Conservation (phyloP, 768 basidiomycete genomes). For the Tulasnella sp. region DNA sequence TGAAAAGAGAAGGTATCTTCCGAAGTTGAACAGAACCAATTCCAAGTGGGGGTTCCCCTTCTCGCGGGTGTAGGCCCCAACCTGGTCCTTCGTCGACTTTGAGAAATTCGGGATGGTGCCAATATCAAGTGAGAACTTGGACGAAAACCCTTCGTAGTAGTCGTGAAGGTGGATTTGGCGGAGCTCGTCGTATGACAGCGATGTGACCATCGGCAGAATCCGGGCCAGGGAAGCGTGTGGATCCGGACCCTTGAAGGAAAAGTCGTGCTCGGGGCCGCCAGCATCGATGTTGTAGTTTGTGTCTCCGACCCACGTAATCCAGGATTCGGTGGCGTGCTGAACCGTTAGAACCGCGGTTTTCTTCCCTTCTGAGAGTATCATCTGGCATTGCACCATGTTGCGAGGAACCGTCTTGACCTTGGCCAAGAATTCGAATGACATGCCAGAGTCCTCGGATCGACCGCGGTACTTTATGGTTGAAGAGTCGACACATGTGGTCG, state of each 20-base stretch:
- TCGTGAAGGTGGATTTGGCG: conserved; percentile 58
- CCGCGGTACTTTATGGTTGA: conserved; percentile 51
- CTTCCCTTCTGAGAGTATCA: conserved; percentile 43
- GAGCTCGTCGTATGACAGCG: conserved; percentile 47
- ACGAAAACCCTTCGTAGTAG: conserved; percentile 48
- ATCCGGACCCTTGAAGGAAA: conserved; percentile 66
- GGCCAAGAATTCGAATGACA: conserved; percentile 70
- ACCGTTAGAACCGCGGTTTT: conserved; percentile 50
- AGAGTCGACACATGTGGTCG: conserved; percentile 56
- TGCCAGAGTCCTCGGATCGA: conserved; percentile 63
- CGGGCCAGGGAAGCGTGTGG: conserved; percentile 55
- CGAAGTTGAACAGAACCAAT: conserved; percentile 74
- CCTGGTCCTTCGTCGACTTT: conserved; percentile 62
- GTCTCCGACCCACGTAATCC: conserved; percentile 74
- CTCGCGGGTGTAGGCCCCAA: conserved; percentile 56
- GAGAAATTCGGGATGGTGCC: conserved; percentile 60
- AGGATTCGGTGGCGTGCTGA: conserved; percentile 54
- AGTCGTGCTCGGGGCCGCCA: conserved; percentile 58
- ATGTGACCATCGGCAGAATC: conserved; percentile 43
- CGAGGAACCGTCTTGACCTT: conserved; percentile 46
- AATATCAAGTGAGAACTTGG: conserved; percentile 58
- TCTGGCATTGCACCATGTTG: conserved; percentile 5
- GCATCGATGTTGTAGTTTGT: conserved; percentile 69
- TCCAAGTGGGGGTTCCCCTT: conserved; percentile 68
- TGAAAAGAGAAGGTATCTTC: conserved; percentile 65